Percentiles rank a stretch among this genome's conserved stretches.
These are phyloP conservation scores for Penicillium atrosanguineum DNA, from an alignment of 495 filamentous ascomycete species.

Conservation along the genomic window DNA sequence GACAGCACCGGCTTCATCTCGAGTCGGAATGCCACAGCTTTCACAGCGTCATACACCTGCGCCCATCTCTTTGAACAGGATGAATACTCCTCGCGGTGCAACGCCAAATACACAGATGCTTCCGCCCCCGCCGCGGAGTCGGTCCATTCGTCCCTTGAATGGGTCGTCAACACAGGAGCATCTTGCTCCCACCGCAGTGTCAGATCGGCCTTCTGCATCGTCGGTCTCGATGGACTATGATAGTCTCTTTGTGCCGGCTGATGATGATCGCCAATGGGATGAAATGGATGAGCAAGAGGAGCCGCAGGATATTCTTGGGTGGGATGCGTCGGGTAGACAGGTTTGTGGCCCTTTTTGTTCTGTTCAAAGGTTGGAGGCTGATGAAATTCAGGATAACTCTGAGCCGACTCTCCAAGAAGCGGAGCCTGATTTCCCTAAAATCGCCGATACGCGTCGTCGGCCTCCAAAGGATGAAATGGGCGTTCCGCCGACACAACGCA, in stretches of 20 bases:
- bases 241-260: constrained; percentile 73
- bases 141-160: constrained; percentile 36
- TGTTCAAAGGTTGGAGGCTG: background rate
- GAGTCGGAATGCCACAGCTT: constrained; percentile 30
- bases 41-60: constrained; percentile 32
- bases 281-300: constrained; percentile 72
- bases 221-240: constrained; percentile 61
- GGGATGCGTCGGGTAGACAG: constrained; percentile 68
- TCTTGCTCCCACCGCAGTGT: constrained; percentile 23
- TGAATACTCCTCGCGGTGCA: constrained; percentile 1
- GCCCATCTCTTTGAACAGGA: constrained; percentile 21
- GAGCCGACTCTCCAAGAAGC: constrained; percentile 33
- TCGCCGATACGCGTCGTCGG: background rate
- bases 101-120: constrained; percentile 28
- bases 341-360: constrained; percentile 17
- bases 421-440: constrained; percentile 22
- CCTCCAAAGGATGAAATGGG: constrained; percentile 33
- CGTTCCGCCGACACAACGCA: constrained; percentile 50
- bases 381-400: constrained; percentile 26
- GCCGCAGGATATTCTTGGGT: constrained; percentile 70
- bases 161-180: constrained; percentile 33
- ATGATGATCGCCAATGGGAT: constrained; percentile 78
- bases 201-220: constrained; percentile 50
- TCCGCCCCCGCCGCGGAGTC: constrained; percentile 29
- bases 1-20: constrained; percentile 32